Evolutionary conservation across 179 eudicot genomes (phyloP).

Genomic region (Beta corolliflora): DNA sequence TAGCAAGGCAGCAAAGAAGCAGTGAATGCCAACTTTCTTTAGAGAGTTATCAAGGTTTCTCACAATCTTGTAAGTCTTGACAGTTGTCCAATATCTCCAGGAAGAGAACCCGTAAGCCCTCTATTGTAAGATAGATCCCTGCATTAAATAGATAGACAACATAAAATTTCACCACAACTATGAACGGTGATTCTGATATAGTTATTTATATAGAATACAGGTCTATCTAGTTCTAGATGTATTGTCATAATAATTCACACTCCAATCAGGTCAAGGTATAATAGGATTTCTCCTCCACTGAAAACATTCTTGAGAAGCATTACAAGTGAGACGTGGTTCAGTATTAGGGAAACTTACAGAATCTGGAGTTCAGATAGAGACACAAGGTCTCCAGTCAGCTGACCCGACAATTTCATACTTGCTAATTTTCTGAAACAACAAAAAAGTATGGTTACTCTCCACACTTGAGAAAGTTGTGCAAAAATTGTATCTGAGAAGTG

Average conservation of each 20-base stretch:
- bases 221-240: background rate
- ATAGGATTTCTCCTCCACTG: background rate
- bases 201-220: background rate
- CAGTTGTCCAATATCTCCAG: conserved; percentile 56
- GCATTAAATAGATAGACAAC: conserved; percentile 16
- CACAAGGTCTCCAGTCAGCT: conserved; percentile 39
- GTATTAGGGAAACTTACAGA: conserved; percentile 33
- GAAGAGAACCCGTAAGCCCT: conserved; percentile 65
- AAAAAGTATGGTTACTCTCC: background rate
- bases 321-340: background rate
- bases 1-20: background rate
- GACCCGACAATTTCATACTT: conserved; percentile 38
- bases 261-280: background rate
- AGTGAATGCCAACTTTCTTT: background rate
- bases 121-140: conserved; percentile 80
- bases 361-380: conserved; percentile 33
- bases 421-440: conserved; percentile 37
- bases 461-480: background rate
- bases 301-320: background rate
- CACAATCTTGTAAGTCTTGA: conserved; percentile 61
- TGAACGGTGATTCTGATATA: background rate
- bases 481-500: background rate
- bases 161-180: background rate
- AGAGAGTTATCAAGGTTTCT: conserved; percentile 27
- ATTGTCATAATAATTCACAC: background rate